Evolutionary conservation across 768 basidiomycete genomes (phyloP).

Genomic region (Hygrophoropsis aurantiaca): DNA sequence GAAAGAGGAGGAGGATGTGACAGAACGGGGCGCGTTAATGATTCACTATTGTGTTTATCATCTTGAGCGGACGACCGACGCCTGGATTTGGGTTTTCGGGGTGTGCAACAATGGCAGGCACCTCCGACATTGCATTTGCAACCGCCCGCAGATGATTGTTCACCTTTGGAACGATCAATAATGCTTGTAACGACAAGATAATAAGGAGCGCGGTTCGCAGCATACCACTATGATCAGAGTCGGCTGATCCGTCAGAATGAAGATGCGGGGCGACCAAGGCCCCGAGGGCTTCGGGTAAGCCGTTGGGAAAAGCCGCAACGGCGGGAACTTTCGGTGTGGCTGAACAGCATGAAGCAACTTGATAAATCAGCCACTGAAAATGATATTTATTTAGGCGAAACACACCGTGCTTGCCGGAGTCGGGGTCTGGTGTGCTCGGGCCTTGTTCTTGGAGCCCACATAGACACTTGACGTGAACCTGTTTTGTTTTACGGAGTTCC

Average conservation of each 20-base stretch:
- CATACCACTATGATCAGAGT: constrained; percentile 70
- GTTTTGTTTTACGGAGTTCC: constrained; percentile 44
- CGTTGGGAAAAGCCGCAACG: constrained; percentile 78
- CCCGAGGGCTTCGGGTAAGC: constrained; percentile 70
- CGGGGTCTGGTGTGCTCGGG: constrained; percentile 15
- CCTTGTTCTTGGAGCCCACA: constrained; percentile 40
- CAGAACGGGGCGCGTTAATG: constrained; percentile 4
- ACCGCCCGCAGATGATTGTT: constrained; percentile 40
- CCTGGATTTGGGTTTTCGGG: constrained; percentile 42
- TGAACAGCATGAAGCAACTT: constrained; percentile 36
- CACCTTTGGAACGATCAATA: constrained; percentile 51
- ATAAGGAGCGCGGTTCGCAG: constrained; percentile 43
- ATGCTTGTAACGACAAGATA: constrained; percentile 34
- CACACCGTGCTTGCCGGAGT: constrained; percentile 65
- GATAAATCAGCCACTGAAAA: constrained; percentile 42
- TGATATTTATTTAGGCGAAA: constrained; percentile 16
- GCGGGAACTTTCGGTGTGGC: constrained; percentile 61
- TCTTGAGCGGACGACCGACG: constrained; percentile 29
- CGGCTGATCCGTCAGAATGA: constrained; percentile 51
- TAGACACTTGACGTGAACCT: constrained; percentile 45
- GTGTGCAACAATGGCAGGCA: constrained; percentile 59
- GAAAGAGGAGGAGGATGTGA: constrained; percentile 28
- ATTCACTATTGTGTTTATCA: constrained; percentile 23
- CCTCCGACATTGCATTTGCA: constrained; percentile 49
- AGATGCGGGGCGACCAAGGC: constrained; percentile 38